A percentile compares a stretch with the other conserved stretches of the same genome.
Conservation (phyloP, 1,139 yeast species). For the Candida tropicalis region DNA sequence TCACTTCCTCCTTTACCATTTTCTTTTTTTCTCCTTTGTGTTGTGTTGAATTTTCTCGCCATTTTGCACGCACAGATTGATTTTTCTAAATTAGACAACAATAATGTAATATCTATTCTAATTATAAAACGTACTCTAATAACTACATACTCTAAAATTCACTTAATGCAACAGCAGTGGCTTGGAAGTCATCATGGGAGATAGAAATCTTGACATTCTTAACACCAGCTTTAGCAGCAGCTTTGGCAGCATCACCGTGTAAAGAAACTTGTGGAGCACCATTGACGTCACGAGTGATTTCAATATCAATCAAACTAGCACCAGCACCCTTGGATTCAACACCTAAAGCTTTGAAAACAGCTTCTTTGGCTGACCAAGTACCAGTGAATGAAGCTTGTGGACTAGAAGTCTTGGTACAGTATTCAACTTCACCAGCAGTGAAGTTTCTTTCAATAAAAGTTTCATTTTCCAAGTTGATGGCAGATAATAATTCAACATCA, state of each 20-base stretch:
- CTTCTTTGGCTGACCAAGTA: conserved; percentile 99
- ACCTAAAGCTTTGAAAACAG: conserved; percentile 94
- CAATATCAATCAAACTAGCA: conserved; percentile 89
- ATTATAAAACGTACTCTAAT: no score
- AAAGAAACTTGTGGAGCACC: conserved; percentile 85
- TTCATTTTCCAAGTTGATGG: conserved; percentile 80
- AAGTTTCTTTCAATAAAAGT: conserved; percentile 93
- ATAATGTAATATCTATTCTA: no score
- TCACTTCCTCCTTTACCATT: no score
- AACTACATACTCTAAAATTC: conserved; percentile 45
- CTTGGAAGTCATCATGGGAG: conserved; percentile 95
- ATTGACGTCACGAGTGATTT: conserved; percentile 69
- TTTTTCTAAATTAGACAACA: no score
- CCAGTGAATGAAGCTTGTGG: conserved; percentile 95
- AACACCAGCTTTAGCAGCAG: conserved; percentile 74
- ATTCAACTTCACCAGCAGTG: conserved; percentile 74
- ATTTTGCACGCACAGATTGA: background rate
- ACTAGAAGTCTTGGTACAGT: conserved; percentile 72
- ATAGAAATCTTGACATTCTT: conserved; percentile 80
- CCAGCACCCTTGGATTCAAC: conserved; percentile 93
- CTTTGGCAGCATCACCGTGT: conserved; percentile 72
- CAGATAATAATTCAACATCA: conserved; percentile 86
- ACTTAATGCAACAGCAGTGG: conserved; percentile 95
- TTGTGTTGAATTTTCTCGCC: conserved; percentile 3
- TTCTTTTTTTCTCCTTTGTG: no score